A percentile compares a stretch with the other conserved stretches of the same genome.
Evolutionary conservation across 1,284 basidiomycete species (phyloP).

Genomic region (Leccinum subrobustum): DNA sequence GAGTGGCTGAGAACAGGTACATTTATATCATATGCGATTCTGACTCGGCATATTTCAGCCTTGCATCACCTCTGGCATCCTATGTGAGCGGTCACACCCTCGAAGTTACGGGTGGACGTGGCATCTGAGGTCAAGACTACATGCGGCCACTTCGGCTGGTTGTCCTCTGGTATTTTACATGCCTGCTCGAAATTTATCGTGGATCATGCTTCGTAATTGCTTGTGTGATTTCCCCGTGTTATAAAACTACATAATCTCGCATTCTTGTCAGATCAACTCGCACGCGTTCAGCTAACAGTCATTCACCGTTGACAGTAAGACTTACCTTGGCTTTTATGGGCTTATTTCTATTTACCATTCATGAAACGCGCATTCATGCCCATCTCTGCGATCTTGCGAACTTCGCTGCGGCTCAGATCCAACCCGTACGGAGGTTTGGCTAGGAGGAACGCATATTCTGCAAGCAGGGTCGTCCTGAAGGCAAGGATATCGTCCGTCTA

Average conservation of each 20-base stretch:
- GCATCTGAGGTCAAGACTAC: conserved; percentile 44
- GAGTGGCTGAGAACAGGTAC: conserved; percentile 31
- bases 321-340: background rate
- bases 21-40: background rate
- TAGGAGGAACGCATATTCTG: conserved; percentile 76
- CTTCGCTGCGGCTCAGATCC: conserved; percentile 59
- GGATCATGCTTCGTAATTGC: background rate
- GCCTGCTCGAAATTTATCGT: background rate
- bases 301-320: background rate
- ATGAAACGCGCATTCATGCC: conserved; percentile 55
- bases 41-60: conserved; percentile 38
- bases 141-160: background rate
- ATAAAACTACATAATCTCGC: background rate
- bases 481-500: conserved; percentile 83
- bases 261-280: background rate
- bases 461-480: conserved; percentile 69
- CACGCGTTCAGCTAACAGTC: background rate
- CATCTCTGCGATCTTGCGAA: conserved; percentile 58
- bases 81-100: conserved; percentile 83
- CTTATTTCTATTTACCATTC: background rate
- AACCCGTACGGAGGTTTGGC: conserved; percentile 67
- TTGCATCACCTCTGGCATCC: conserved; percentile 74
- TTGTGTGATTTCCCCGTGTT: background rate
- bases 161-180: background rate
- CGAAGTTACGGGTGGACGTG: conserved; percentile 75